Conservation (phyloP, 371 early-diverging fungal species). For the Mucor circinelloides region DNA sequence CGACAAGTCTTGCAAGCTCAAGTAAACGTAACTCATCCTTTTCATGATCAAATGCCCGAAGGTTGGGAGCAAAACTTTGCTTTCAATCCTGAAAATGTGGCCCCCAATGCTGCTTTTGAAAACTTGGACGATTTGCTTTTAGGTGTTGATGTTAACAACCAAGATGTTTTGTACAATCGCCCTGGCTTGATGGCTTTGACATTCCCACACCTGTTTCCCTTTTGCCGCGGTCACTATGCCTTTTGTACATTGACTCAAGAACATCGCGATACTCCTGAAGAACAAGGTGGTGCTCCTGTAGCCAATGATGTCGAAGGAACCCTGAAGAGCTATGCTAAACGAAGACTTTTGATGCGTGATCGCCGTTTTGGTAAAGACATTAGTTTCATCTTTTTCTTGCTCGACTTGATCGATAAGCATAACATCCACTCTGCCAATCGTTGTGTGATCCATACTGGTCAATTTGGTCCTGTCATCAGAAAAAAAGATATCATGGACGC, state of each 20-base stretch:
- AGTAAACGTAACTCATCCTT: too few species aligned
- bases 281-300: background rate
- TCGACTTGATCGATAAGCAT: background rate
- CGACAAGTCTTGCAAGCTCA: too few species aligned
- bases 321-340: background rate
- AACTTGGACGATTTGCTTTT: background rate
- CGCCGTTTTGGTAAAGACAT: conserved; percentile 7
- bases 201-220: background rate
- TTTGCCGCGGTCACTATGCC: too few species aligned
- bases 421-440: background rate
- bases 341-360: background rate
- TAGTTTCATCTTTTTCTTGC: background rate
- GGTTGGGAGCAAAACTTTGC: too few species aligned
- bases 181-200: conserved; percentile 1
- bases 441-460: background rate
- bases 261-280: background rate
- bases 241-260: background rate
- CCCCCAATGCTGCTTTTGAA: background rate
- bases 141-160: background rate
- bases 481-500: background rate
- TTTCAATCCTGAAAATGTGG: too few species aligned
- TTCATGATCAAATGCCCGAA: too few species aligned
- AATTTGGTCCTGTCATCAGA: background rate
- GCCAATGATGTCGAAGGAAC: background rate
- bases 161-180: background rate